Conservation (phyloP, 768 basidiomycete species). For the Agrocybe pediades region DNA sequence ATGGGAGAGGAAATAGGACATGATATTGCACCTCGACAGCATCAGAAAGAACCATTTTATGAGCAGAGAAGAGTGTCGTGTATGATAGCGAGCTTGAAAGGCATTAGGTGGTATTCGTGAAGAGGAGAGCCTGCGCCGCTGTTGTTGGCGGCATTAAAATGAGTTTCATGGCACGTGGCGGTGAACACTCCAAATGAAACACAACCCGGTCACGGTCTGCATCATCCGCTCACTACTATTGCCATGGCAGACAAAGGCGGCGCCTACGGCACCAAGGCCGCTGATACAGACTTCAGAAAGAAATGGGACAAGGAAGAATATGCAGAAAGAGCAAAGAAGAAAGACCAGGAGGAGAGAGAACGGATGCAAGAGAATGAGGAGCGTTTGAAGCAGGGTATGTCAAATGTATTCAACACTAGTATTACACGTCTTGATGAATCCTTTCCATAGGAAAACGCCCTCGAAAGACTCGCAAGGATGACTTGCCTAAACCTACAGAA, state of each 20-base stretch:
- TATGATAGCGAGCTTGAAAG: constrained; percentile 1
- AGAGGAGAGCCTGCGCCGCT: neutral
- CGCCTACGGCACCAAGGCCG: constrained; percentile 44
- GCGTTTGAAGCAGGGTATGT: constrained; percentile 76
- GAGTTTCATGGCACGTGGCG: constrained; percentile 7
- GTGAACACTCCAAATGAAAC: neutral
- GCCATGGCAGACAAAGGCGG: constrained; percentile 41
- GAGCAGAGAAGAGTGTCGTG: constrained; percentile 5
- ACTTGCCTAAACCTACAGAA: constrained; percentile 92
- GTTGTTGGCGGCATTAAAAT: neutral
- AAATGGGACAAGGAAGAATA: constrained; percentile 97
- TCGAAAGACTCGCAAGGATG: constrained; percentile 68
- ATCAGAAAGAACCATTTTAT: constrained; percentile 20
- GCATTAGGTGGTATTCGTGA: constrained; percentile 14
- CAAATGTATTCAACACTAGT: neutral
- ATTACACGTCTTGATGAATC: neutral
- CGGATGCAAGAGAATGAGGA: constrained; percentile 87
- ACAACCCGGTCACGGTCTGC: neutral
- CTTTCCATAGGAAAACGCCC: constrained; percentile 74
- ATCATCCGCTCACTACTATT: neutral
- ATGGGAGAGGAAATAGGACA: constrained; percentile 82
- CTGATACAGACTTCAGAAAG: constrained; percentile 79
- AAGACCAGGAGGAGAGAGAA: constrained; percentile 78
- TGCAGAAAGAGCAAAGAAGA: constrained; percentile 79
- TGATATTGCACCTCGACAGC: constrained; percentile 48